Evolutionary conservation across 1,139 yeast species (phyloP).

Genomic region (Keqinozyma sinolaborantium): DNA sequence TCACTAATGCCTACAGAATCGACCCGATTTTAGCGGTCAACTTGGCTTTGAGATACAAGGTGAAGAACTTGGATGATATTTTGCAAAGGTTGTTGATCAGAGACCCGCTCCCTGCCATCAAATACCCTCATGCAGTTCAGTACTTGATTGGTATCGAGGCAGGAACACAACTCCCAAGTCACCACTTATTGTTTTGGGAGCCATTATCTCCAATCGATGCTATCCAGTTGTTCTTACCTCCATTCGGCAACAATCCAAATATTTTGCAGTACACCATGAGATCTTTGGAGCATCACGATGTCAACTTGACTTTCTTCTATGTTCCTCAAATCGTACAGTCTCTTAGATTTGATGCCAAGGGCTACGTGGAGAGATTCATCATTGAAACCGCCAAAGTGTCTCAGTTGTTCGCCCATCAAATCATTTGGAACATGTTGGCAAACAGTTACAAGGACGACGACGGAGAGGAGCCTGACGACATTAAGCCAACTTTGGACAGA

Average conservation of each 20-base stretch:
- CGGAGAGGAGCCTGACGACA: slow-evolving; percentile 68
- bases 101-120: slow-evolving; percentile 61
- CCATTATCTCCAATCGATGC: slow-evolving; percentile 83
- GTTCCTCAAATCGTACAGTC: slow-evolving; percentile 98
- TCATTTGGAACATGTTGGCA: slow-evolving; percentile 97
- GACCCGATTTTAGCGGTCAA: slow-evolving; percentile 76
- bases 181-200: slow-evolving; percentile 65
- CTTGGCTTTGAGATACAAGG: slow-evolving; percentile 57
- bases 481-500: slow-evolving; percentile 80
- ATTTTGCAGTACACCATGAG: slow-evolving; percentile 87
- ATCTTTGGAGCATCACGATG: slow-evolving; percentile 84
- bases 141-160: slow-evolving; percentile 49
- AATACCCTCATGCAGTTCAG: slow-evolving; percentile 63
- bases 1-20: slow-evolving; percentile 56
- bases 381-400: slow-evolving; percentile 90
- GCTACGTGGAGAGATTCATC: slow-evolving; percentile 85
- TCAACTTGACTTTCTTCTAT: slow-evolving; percentile 86
- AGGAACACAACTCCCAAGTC: slow-evolving; percentile 35
- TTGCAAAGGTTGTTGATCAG: slow-evolving; percentile 46
- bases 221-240: slow-evolving; percentile 79
- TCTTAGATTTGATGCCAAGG: slow-evolving; percentile 74
- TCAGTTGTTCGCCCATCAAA: slow-evolving; percentile 93
- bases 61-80: slow-evolving; percentile 38
- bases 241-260: slow-evolving; percentile 62
- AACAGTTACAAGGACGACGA: slow-evolving; percentile 91